These are phyloP conservation scores for Helotiales sp. DNA, from an alignment of 2,329 filamentous ascomycete species.

Conservation along the genomic window DNA sequence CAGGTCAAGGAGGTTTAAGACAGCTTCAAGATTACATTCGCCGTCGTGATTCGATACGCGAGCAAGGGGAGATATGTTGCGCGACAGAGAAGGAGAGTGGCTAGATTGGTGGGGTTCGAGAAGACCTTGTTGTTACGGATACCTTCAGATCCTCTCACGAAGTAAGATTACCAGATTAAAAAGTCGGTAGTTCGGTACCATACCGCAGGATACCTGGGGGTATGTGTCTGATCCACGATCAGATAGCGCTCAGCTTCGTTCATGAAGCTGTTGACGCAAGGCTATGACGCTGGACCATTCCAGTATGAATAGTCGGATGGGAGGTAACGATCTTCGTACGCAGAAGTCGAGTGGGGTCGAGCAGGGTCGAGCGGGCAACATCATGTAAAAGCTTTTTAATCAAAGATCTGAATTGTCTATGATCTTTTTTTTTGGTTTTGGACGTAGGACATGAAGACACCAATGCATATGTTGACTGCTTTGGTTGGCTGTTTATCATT, in stretches of 20 bases:
- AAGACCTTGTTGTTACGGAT: slow-evolving; percentile 10
- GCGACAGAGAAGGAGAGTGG: slow-evolving; percentile 7
- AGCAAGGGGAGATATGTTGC: slow-evolving; percentile 8
- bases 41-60: slow-evolving; percentile 23
- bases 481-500: no score
- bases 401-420: background rate
- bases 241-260: slow-evolving; percentile 5
- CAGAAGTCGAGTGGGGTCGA: background rate
- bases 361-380: no score
- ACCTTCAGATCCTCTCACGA: slow-evolving; percentile 9
- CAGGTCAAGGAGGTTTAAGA: slow-evolving; percentile 24
- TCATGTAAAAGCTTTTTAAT: background rate
- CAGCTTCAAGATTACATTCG: slow-evolving; percentile 24
- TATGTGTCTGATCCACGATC: slow-evolving; percentile 4
- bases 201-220: background rate
- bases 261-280: background rate
- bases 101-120: background rate
- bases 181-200: background rate
- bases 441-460: no score
- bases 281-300: background rate
- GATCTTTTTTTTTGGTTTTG: background rate
- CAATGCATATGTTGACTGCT: no score
- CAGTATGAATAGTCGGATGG: background rate
- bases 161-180: slow-evolving; percentile 12
- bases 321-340: background rate